Base-by-base conservation (phyloP, 768 basidiomycete genomes). In the Vishniacozyma victoriae region DNA sequence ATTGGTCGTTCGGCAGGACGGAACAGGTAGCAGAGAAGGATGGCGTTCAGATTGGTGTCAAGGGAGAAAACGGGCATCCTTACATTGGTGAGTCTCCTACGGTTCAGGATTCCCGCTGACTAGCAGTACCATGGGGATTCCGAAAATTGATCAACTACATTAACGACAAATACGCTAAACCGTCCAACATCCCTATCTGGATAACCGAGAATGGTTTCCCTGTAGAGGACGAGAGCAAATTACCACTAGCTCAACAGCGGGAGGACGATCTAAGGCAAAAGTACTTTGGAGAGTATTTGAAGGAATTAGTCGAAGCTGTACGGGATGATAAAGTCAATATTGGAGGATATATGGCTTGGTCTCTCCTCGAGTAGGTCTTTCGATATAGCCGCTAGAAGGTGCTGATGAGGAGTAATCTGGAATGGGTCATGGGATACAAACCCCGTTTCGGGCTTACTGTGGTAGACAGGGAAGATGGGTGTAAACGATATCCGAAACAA, bases 81-180 rank as follows among this genome's bases (percentile, higher is more conserved):
- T 27, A 44, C 18, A 39, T 9, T n/a, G 29, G 29, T 33, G 29
- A n/a, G 29, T 33, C n/a, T 33, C n/a, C n/a, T 33, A n/a, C 29
- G 9, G 29, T 9, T 9, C 29, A n/a, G 9, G 29, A 33, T 33
- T 7, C 23, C n/a, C 16, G 14, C 9, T 15, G 11, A 18, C 25
- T 35, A n/a, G 29, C 27, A 46, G 55, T 57, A 15, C 50, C 50
- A 12, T 57, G 55, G 55, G 55, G 55, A 15, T 53, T 57, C 50
- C 31, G 51, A 6, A 57, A 57, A 41, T 43, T 57, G 7, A 25
- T 57, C 20, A 33, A 39, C 5, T 47, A 57, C 37, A 48, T 57
- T 38, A 22, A 52, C 38, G 26, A 48, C 22, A 18, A 26, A 24
- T 57, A 49, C 31, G 14, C 40, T 14, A 36, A 23, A 37, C 44